Conservation (phyloP, 2,329 filamentous ascomycete species). For the Zasmidium cellare region DNA sequence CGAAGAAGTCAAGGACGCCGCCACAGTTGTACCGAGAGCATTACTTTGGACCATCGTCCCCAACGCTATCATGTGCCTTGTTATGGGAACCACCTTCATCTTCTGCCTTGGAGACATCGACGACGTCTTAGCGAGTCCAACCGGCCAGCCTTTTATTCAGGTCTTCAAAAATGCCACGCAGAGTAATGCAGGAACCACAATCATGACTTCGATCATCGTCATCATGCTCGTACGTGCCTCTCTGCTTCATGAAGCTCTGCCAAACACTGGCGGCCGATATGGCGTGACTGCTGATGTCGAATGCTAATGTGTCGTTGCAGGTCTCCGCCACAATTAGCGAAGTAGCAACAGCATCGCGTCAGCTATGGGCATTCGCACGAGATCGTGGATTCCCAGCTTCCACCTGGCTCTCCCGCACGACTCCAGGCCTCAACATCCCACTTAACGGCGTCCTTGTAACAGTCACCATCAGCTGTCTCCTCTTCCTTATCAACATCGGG, state of each 20-base stretch:
- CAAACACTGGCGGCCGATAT: too few relatives aligned
- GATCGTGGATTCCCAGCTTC: constrained; percentile 43
- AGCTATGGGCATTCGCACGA: constrained; percentile 44
- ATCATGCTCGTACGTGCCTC: constrained; percentile 14
- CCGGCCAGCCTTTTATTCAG: constrained; percentile 52
- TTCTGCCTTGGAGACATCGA: constrained; percentile 46
- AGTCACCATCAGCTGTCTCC: constrained; percentile 52
- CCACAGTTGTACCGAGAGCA: constrained; percentile 47
- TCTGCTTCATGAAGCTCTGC: too few relatives aligned
- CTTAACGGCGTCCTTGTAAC: constrained; percentile 42
- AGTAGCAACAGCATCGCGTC: constrained; percentile 41
- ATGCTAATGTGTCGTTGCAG: too few relatives aligned
- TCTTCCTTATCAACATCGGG: constrained; percentile 46
- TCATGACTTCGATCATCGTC: constrained; percentile 49
- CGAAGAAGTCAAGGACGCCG: constrained; percentile 53
- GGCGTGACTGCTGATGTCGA: too few relatives aligned
- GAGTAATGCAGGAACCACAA: constrained; percentile 45
- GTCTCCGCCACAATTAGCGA: constrained; percentile 36
- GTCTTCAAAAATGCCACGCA: constrained; percentile 50
- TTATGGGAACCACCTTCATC: constrained; percentile 46
- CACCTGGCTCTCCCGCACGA: constrained; percentile 37
- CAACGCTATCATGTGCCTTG: constrained; percentile 50
- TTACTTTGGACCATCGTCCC: constrained; percentile 50
- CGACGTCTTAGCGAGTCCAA: constrained; percentile 42
- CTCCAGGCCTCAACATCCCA: constrained; percentile 29